A percentile compares a stretch with the other conserved stretches of the same genome.
Conservation (phyloP, 169 alveolate genomes). For the Plasmodium berghei region DNA sequence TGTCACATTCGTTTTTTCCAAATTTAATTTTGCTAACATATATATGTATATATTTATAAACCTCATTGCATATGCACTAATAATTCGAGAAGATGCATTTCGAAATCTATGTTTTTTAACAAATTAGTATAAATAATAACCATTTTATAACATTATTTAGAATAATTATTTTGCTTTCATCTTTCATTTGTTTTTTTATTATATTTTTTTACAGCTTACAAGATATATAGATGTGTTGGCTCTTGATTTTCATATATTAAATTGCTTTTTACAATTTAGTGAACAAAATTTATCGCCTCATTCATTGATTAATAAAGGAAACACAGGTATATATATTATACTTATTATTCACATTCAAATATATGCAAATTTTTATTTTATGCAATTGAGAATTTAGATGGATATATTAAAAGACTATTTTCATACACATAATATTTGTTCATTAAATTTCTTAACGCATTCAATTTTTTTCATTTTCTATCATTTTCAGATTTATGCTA, state of each 20-base stretch:
- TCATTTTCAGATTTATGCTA: too few species aligned
- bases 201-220: conserved; percentile 13
- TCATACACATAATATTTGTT: too few species aligned
- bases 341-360: too few species aligned
- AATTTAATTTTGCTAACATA: not conserved
- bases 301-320: conserved; percentile 9
- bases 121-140: not conserved
- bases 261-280: conserved; percentile 17
- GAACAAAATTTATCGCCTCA: conserved; percentile 1
- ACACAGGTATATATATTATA: conserved; percentile 12
- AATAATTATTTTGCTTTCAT: conserved; percentile 7
- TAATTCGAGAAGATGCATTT: not conserved
- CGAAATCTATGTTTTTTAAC: not conserved
- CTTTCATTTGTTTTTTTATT: not conserved
- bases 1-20: not conserved
- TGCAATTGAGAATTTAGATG: too few species aligned
- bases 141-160: not conserved
- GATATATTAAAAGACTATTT: too few species aligned
- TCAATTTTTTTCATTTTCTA: too few species aligned
- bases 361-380: too few species aligned
- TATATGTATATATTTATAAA: not conserved
- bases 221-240: conserved; percentile 36
- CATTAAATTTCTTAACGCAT: too few species aligned
- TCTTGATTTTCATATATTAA: conserved; percentile 52
- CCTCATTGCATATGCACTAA: not conserved